A percentile compares a stretch with the other conserved stretches of the same genome.
These are phyloP conservation scores for Pleurotus tuber-regium DNA, from an alignment of 768 basidiomycete species.

Conservation along the genomic window DNA sequence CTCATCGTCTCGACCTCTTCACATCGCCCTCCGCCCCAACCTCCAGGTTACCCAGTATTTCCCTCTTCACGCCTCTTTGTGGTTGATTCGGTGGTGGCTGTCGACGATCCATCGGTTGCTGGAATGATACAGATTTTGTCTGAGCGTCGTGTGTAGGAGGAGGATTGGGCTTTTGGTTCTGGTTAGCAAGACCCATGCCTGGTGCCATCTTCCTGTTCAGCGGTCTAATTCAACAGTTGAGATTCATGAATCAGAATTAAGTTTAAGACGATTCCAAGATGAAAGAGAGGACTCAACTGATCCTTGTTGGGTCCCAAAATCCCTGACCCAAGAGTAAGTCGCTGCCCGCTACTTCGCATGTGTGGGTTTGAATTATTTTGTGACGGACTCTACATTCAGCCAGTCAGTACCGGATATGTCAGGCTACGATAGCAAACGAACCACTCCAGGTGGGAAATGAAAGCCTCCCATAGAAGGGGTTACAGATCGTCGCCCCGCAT, in stretches of 20 bases:
- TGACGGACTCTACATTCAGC: conserved; percentile 10
- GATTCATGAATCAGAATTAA: background rate
- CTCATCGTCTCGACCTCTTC: conserved; percentile 43
- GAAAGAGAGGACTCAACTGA: background rate
- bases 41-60: conserved; percentile 34
- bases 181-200: background rate
- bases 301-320: background rate
- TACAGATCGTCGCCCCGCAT: conserved; percentile 19
- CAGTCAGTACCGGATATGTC: background rate
- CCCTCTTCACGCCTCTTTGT: conserved; percentile 16
- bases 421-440: conserved; percentile 20
- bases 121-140: background rate
- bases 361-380: conserved; percentile 8
- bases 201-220: conserved; percentile 23
- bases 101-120: conserved; percentile 20
- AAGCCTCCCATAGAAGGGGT: conserved; percentile 47
- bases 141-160: conserved; percentile 14
- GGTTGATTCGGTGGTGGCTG: conserved; percentile 27
- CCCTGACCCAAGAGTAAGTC: conserved; percentile 6
- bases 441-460: conserved; percentile 46
- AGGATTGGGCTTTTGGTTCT: background rate
- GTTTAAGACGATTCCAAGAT: too few relatives aligned
- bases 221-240: background rate
- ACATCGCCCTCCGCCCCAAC: conserved; percentile 37
- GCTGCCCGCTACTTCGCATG: conserved; percentile 1